These are phyloP conservation scores for Cercospora zeina DNA, from an alignment of 2,329 filamentous ascomycete genomes.

Conservation along the genomic window DNA sequence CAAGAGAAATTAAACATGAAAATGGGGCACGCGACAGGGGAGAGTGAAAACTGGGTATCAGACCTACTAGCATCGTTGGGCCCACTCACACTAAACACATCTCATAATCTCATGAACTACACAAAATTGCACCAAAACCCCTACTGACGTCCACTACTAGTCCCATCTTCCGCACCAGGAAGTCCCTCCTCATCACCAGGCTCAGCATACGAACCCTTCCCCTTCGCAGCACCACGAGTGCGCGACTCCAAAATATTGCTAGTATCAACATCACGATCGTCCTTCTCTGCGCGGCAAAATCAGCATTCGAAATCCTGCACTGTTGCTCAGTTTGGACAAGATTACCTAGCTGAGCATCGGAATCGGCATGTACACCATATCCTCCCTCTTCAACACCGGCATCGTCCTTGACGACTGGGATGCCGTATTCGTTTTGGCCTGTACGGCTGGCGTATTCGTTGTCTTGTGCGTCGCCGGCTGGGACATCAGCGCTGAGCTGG, in stretches of 20 bases:
- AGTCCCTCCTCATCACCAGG: slow-evolving; percentile 54
- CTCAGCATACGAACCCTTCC: slow-evolving; percentile 50
- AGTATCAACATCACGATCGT: slow-evolving; percentile 53
- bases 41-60: too few relatives aligned
- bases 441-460: slow-evolving; percentile 52
- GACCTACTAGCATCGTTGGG: too few relatives aligned
- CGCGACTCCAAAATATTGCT: slow-evolving; percentile 51
- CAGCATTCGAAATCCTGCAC: not conserved
- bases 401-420: slow-evolving; percentile 52
- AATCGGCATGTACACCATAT: slow-evolving; percentile 44
- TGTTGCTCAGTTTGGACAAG: not conserved
- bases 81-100: too few relatives aligned
- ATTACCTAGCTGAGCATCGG: slow-evolving; percentile 51
- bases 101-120: too few relatives aligned
- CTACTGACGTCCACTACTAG: slow-evolving; percentile 19
- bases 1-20: too few relatives aligned
- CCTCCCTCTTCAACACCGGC: slow-evolving; percentile 44
- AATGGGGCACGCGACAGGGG: too few relatives aligned
- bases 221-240: slow-evolving; percentile 52
- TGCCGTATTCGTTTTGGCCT: slow-evolving; percentile 48
- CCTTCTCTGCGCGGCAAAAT: slow-evolving; percentile 41
- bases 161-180: slow-evolving; percentile 33
- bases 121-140: too few relatives aligned
- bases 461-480: slow-evolving; percentile 42
- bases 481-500: slow-evolving; percentile 32